Evolutionary conservation across 805 yeast species (phyloP), one percentile per base, ranked within the genome.

Genomic region (Nakazawaea ishiwadae): DNA sequence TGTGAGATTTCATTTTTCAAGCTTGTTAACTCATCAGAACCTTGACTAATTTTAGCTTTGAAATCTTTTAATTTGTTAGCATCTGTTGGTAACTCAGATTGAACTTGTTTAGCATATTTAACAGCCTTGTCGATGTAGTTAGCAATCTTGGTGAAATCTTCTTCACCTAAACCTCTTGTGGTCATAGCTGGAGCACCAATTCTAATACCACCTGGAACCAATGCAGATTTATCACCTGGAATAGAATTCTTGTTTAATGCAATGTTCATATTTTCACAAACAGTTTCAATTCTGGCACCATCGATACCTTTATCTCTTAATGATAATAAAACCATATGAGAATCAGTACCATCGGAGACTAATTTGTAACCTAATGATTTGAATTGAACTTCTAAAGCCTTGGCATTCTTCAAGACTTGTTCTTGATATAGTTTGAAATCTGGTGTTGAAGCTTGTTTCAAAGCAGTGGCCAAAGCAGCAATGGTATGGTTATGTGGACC

Each of bases 401-500:
- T 79, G 35, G 99, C 98, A 63, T 91, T 91, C 65, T 78, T 76
- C 56, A 91, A 70, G 31, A 93, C 97, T 60, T 85, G 85, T 58
- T 73, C 61, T 73, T 93, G 99, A 71, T 91, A 91, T 59, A 78
- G 84, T 64, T 78, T 84, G 71, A 83, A 93, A 66, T 90, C 97
- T 46, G 95, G 95, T 39, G 87, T 72, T 50, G 79, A 74, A 47
- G 96, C 95, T 73, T 93, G 99, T 65, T 89, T 89, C 63, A 93
- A 79, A 39, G 99, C 98, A 50, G 90, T 93, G 14, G 98, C 97
- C 57, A 93, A 71, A 27, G 98, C 99, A 53, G 97, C 84, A 62
- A 93, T 93, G 52, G 99, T 93, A 72, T 93, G 99, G 76, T 93
- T 93, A 71, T 93, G 98, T 56, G 99, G 99, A 63, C 99, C 99